phyloP scores from a whole-genome alignment of 805 yeast species.

The Lipomyces lipofer region DNA sequence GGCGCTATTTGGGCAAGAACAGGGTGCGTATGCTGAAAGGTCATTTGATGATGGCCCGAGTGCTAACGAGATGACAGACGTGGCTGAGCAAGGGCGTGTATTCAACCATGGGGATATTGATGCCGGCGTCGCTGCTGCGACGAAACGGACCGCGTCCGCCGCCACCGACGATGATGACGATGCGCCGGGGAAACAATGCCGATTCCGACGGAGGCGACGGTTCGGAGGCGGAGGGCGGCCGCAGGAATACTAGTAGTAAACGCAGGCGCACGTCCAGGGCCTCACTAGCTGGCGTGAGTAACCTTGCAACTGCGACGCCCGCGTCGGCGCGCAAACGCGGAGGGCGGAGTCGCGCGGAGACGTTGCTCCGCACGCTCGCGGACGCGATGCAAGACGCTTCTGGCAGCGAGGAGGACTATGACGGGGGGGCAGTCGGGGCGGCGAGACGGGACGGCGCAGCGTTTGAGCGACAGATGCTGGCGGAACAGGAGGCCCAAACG shows the following conservation, averaged over 20 bases:
- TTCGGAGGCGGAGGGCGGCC: slow-evolving; percentile 7
- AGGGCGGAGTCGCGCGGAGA: not conserved
- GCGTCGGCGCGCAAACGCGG: not conserved
- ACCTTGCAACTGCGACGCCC: not conserved
- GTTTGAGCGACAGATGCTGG: slow-evolving; percentile 24
- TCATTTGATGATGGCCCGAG: too few species aligned
- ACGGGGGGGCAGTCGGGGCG: not conserved
- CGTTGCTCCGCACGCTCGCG: slow-evolving; percentile 3
- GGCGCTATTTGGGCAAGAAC: slow-evolving; percentile 26
- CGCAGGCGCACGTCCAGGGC: not conserved
- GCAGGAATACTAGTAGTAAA: not conserved
- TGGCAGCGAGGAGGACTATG: not conserved
- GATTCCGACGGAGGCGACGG: slow-evolving; percentile 12
- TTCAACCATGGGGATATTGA: slow-evolving; percentile 16
- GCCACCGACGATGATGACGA: too few species aligned
- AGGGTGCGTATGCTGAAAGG: too few species aligned
- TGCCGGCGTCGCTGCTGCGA: slow-evolving; percentile 24
- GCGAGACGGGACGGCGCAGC: not conserved
- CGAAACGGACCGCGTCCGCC: slow-evolving; percentile 25
- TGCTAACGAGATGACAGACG: slow-evolving; percentile 11
- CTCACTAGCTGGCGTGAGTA: slow-evolving; percentile 1
- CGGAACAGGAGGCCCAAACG: slow-evolving; percentile 26
- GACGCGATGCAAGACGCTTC: slow-evolving; percentile 4
- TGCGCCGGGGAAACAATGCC: slow-evolving; percentile 12
- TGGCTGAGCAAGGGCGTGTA: slow-evolving; percentile 24